Base-by-base conservation (phyloP, 768 basidiomycete species). In the Lentinus brumalis region DNA sequence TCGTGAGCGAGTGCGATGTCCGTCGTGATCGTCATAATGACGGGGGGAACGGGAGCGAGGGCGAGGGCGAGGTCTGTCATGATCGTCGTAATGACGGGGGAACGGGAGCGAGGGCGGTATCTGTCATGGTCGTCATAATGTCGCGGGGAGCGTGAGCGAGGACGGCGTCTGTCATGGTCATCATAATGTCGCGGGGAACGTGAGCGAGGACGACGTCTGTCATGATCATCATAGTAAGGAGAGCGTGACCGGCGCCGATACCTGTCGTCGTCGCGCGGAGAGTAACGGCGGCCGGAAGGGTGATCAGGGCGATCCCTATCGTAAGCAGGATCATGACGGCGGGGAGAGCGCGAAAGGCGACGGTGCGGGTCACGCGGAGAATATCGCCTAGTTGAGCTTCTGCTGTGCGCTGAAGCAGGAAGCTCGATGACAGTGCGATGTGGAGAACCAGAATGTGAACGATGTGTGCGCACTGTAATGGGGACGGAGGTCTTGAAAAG, bases 31-130 rank as follows among this genome's bases (percentile, higher is more conserved):
- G 42, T 60, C 62, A 40, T 50, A 55, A 8, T 61, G 60, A 26
- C 21, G 39, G n/a, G 74, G 68, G 26, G 65, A 64, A 32, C 59
- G 35, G 40, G 65, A 46, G 49, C 68, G 69, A 56, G 73, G 70
- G 21, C 68, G 21, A 26, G 21, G 21, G 21, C 21, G 21, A 26
- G 21, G 21, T 26, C 21, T 26, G 21, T 51, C 32, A 50, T 14
- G 47, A 49, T 31, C 44, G 50, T 40, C 32, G 11, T 62, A 15
- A 61, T 26, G 9, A 50, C 52, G 31, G 66, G 11, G n/a, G 10
- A 29, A 18, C 18, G 46, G 18, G 11, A 9, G 9, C 46, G 46
- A 47, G 15, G 46, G 18, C 15, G 15, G 53, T 18, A n/a, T 30
- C 53, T 11, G 11, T 41, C 32, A 54, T 14, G 16, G 53, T 26